Evolutionary conservation across 768 basidiomycete species (phyloP), one percentile per base, ranked within the genome.

Genomic region (Boletellus sp.): DNA sequence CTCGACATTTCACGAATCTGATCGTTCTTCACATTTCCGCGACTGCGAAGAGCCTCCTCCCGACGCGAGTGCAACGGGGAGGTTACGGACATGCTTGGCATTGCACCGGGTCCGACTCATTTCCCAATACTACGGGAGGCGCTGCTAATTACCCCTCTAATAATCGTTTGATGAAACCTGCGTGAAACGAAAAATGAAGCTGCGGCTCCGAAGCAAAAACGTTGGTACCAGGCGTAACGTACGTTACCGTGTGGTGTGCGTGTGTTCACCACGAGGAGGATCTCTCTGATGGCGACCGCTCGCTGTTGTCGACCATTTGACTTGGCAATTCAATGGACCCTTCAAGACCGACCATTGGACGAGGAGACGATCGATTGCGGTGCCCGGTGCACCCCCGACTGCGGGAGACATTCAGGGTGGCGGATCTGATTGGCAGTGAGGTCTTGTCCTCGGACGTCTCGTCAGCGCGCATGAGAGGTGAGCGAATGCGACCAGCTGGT

Each of bases 261-360:
- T 46, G 41, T 53, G 54, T 60, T 36, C 35, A 48, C 51, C 60
- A 60, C 61, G 59, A 59, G 38, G 47, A 47, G 43, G 39, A 45
- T 48, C 45, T 22, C 31, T 44, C 42, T 32, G 41, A 17, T 11
- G 28, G 15, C 44, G 43, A 52, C 43, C 17, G 28, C 42, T 39
- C 19, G 23, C 44, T 33, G 48, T 17, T 34, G 44, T 35, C 43
- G 20, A 42, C 32, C 38, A 15, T 46, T 46, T 41, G 35, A 22
- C 33, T 34, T 28, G 34, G 35, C 38, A 42, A 24, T 37, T 37
- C 26, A 34, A 24, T 45, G 16, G 28, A 28, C 28, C 28, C 28
- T 28, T 28, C 28, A 28, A 11, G 28, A 28, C 28, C 28, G 28
- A 28, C 28, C 28, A 10, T 7, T 28, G 28, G 28, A 28, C 11